Percentiles rank a stretch among this genome's conserved stretches.
Conservation (phyloP, 306 rosid genomes). For the Vigna reflexopilosa region DNA sequence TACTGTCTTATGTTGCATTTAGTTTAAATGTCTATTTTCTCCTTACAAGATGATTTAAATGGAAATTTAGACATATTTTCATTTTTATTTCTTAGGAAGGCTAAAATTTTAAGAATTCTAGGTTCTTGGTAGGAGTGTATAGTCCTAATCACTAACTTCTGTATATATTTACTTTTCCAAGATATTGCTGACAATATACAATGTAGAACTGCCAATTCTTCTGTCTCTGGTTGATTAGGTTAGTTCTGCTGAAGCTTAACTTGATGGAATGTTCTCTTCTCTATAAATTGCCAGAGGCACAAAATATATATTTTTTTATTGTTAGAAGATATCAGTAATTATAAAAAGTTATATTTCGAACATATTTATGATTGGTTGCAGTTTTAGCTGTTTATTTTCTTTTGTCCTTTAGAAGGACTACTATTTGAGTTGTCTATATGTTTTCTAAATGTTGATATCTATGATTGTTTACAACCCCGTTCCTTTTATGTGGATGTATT, state of each 20-base stretch:
- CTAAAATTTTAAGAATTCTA: not conserved
- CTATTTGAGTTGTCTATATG: not conserved
- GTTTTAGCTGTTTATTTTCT: not conserved
- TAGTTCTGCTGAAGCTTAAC: slow-evolving; percentile 81
- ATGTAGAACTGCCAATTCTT: slow-evolving; percentile 71
- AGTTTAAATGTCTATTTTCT: slow-evolving; percentile 36
- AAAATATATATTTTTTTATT: not conserved
- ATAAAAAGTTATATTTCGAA: not conserved
- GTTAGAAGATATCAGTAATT: not conserved
- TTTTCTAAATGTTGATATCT: not conserved
- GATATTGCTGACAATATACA: slow-evolving; percentile 45
- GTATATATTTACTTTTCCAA: not conserved
- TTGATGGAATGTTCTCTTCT: slow-evolving; percentile 75
- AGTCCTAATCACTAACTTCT: not conserved
- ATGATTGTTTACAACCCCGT: not conserved
- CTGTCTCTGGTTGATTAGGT: slow-evolving; percentile 65
- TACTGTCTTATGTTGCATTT: slow-evolving; percentile 13
- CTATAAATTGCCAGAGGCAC: not conserved
- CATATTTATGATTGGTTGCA: not conserved
- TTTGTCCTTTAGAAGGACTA: not conserved
- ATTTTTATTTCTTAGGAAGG: not conserved
- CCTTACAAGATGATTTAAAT: slow-evolving; percentile 4
- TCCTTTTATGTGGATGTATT: not conserved
- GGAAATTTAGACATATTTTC: slow-evolving; percentile 1
- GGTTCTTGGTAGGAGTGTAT: not conserved